phyloP scores from a whole-genome alignment of 148 eudicot species.

The Amaranthus palmeri region DNA sequence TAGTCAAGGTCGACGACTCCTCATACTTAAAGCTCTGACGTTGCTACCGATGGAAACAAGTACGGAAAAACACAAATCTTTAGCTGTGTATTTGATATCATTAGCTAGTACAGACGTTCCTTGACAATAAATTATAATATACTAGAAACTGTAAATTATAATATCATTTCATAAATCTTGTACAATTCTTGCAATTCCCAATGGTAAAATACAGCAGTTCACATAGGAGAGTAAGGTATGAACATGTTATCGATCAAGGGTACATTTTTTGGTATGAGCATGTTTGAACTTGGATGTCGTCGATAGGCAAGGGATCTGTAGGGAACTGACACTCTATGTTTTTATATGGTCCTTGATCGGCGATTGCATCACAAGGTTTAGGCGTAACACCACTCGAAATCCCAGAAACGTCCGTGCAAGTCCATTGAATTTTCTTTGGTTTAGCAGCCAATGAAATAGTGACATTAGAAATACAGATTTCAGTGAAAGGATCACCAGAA shows the following conservation, averaged over 20 bases:
- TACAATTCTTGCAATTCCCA: slow-evolving; percentile 4
- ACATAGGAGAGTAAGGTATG: neutral
- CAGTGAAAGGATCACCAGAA: slow-evolving; percentile 69
- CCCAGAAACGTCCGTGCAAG: slow-evolving; percentile 66
- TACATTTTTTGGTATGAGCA: slow-evolving; percentile 40
- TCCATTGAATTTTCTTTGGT: slow-evolving; percentile 72
- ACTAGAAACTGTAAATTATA: neutral
- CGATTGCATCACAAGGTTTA: slow-evolving; percentile 52
- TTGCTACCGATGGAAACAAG: too few species aligned
- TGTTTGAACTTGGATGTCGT: slow-evolving; percentile 43
- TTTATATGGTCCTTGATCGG: slow-evolving; percentile 39
- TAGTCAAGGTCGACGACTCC: too few species aligned
- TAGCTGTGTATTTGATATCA: too few species aligned
- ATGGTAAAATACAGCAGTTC: neutral
- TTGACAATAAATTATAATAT: neutral
- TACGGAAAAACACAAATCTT: too few species aligned
- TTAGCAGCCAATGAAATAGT: slow-evolving; percentile 53
- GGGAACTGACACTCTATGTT: slow-evolving; percentile 52
- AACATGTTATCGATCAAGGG: slow-evolving; percentile 4
- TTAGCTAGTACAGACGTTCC: too few species aligned
- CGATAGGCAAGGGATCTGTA: slow-evolving; percentile 52
- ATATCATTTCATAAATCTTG: slow-evolving; percentile 7
- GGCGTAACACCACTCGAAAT: slow-evolving; percentile 67
- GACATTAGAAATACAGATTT: slow-evolving; percentile 81
- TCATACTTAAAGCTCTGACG: too few species aligned